phyloP scores from a whole-genome alignment of 805 yeast genomes.

The Monosporozyma siamensis region DNA sequence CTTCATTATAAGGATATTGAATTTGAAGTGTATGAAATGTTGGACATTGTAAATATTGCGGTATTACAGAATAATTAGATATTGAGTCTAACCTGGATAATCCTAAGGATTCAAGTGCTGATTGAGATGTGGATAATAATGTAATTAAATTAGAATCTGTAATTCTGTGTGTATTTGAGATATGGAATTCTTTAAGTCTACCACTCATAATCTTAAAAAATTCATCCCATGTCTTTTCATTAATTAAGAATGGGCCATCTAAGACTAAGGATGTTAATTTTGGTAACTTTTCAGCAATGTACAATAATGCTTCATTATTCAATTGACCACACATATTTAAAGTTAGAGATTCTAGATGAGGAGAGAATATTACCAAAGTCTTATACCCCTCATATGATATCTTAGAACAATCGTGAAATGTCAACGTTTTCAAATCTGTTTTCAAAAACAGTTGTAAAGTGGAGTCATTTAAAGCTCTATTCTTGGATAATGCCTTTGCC shows the following conservation, averaged over 20 bases:
- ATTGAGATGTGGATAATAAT: slow-evolving; percentile 53
- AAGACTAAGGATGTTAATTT: slow-evolving; percentile 48
- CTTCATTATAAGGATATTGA: slow-evolving; percentile 57
- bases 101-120: slow-evolving; percentile 45
- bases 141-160: slow-evolving; percentile 54
- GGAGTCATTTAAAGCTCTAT: slow-evolving; percentile 64
- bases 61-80: slow-evolving; percentile 51
- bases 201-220: slow-evolving; percentile 55
- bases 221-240: slow-evolving; percentile 65
- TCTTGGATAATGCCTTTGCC: slow-evolving; percentile 67
- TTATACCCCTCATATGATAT: slow-evolving; percentile 55
- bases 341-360: slow-evolving; percentile 54
- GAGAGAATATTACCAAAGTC: slow-evolving; percentile 70
- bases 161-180: slow-evolving; percentile 79
- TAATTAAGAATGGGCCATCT: slow-evolving; percentile 85
- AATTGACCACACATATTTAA: slow-evolving; percentile 90
- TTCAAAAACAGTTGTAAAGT: slow-evolving; percentile 69
- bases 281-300: slow-evolving; percentile 50
- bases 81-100: slow-evolving; percentile 69
- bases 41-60: slow-evolving; percentile 44
- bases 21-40: slow-evolving; percentile 50
- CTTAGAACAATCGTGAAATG: slow-evolving; percentile 90
- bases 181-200: slow-evolving; percentile 47
- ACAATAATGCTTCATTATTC: slow-evolving; percentile 62
- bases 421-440: slow-evolving; percentile 45